These are phyloP conservation scores for Adansonia grandidieri DNA, from an alignment of 441 rosid species.

Conservation along the genomic window DNA sequence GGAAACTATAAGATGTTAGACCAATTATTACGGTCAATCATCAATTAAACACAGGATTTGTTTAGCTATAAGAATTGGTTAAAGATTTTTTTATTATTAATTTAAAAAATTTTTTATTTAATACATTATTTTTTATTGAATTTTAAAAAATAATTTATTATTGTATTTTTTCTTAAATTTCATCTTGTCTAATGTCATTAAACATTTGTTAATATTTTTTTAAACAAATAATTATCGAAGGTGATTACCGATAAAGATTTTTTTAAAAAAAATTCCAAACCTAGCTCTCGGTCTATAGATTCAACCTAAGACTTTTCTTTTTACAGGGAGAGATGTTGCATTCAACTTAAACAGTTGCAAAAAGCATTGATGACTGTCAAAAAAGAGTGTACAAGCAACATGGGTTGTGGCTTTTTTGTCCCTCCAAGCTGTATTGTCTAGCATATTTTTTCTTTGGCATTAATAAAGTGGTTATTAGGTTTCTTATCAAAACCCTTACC, in stretches of 20 bases:
- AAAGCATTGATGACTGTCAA: constrained; percentile 17
- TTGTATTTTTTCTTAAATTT: too few species aligned
- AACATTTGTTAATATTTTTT: too few species aligned
- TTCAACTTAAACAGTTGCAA: constrained; percentile 22
- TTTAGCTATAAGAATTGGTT: too few species aligned
- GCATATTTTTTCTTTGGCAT: background rate
- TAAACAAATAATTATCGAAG: too few species aligned
- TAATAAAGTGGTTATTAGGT: background rate
- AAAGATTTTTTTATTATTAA: too few species aligned
- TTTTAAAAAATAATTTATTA: too few species aligned
- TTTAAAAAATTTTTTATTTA: background rate
- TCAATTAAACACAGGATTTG: background rate
- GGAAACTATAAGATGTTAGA: background rate
- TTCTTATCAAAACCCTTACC: constrained; percentile 23
- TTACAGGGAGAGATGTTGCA: constrained; percentile 14
- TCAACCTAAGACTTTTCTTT: background rate
- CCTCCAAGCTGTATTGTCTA: background rate
- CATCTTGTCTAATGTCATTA: too few species aligned
- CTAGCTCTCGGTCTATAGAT: background rate
- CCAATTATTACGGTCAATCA: constrained; percentile 16
- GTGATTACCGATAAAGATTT: too few species aligned
- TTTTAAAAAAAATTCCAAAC: too few species aligned
- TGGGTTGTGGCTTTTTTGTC: constrained; percentile 19
- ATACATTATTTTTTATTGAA: background rate
- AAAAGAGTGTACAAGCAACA: constrained; percentile 16